A percentile compares a stretch with the other conserved stretches of the same genome.
These are phyloP conservation scores for Peribolospora kevripleyi DNA, from an alignment of 768 basidiomycete genomes.

Conservation along the genomic window DNA sequence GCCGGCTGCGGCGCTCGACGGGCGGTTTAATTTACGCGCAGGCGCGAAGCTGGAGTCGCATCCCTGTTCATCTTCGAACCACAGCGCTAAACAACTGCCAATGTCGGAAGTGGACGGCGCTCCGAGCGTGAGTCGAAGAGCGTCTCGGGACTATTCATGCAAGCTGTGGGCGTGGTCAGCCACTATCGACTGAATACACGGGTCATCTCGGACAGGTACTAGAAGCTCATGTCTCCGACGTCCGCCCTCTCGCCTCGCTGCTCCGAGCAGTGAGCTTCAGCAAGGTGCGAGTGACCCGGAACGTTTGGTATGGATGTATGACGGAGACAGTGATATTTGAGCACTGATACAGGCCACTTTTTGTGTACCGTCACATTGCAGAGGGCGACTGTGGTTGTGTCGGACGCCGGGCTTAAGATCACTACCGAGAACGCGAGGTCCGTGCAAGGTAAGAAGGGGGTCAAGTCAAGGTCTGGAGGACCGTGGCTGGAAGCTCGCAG, in stretches of 20 bases:
- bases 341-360: background rate
- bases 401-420: constrained; percentile 42
- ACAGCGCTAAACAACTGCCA: no score
- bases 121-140: no score
- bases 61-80: no score
- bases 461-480: background rate
- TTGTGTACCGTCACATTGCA: constrained; percentile 4
- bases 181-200: no score
- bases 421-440: constrained; percentile 67
- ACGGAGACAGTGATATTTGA: background rate
- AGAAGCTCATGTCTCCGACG: constrained; percentile 29
- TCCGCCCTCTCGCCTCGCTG: constrained; percentile 52
- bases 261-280: constrained; percentile 59
- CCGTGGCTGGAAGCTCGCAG: background rate
- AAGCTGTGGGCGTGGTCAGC: no score
- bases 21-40: no score
- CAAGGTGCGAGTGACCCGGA: constrained; percentile 26
- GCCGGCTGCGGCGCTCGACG: no score
- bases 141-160: no score
- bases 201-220: constrained; percentile 13
- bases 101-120: no score
- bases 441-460: constrained; percentile 36
- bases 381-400: constrained; percentile 48
- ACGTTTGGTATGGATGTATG: background rate
- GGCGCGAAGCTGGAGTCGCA: no score